Evolutionary conservation across 2,329 filamentous ascomycete genomes (phyloP), one percentile per base, ranked within the genome.

Genomic region (Huntiella decipiens): DNA sequence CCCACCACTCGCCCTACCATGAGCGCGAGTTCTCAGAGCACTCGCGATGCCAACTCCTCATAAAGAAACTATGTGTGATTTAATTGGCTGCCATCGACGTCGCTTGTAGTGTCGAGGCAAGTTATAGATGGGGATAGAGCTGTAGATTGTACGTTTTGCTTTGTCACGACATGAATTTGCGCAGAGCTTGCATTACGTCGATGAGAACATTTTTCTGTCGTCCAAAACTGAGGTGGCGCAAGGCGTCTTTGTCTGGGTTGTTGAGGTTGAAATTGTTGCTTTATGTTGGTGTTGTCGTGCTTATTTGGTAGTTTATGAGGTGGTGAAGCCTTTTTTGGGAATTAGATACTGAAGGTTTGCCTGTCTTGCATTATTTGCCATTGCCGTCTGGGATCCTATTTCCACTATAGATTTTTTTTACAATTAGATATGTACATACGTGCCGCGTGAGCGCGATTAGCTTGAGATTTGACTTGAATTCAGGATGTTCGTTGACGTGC

Each of bases 21-120:
- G 65, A 95, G 87, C 61, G 85, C 88, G 17, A 95, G 87, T 67
- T 80, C 82, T 52, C 79, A 87, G 64, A 95, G 87, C 66, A 85
- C 79, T 71, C 75, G 83, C 56, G 88, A 96, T 61, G 80, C 85
- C 50, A 87, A 88, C 47, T 59, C 22, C 6, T 28, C 57, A 40
- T 62, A 52, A 54, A 35, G 22, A 31, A 12, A 12, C 28, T 38
- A 10, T 44, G 7, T 40, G 5, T 41, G 31, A 13, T 31, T 13
- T 16, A 4, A n/a, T 13, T 11, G 17, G 33, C n/a, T 33, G 32
- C 6, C 8, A 11, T 10, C 22, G 22, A 28, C 3, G 22, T 7
- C 8, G 3, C 8, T 28, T 7, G 22, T 28, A 28, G 22, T 28
- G 22, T 28, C 22, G 8, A 28, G 22, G 8, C 22, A 28, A 28